Conservation (phyloP, 371 early-diverging fungal species). For the Chytridiales sp. region DNA sequence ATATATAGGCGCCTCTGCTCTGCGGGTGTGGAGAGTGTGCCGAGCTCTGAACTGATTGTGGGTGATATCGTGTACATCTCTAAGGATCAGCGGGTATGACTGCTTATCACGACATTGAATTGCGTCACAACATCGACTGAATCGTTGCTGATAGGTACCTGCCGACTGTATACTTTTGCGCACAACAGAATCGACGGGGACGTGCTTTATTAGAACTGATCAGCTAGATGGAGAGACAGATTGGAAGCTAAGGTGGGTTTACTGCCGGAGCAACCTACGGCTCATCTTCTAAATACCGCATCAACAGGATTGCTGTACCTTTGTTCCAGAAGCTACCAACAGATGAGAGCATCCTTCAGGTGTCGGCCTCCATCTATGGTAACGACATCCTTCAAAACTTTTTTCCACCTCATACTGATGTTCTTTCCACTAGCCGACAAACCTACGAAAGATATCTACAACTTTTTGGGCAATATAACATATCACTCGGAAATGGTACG, state of each 20-base stretch:
- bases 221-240: slow-evolving; percentile 99
- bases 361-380: slow-evolving; percentile 77
- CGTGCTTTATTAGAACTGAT: slow-evolving; percentile 98
- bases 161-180: slow-evolving; percentile 91
- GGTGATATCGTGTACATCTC: slow-evolving; percentile 91
- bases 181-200: slow-evolving; percentile 81
- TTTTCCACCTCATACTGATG: slow-evolving; percentile 1
- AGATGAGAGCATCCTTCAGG: slow-evolving; percentile 57
- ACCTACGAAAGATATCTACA: slow-evolving; percentile 97
- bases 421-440: slow-evolving; percentile 64
- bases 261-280: too few species aligned
- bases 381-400: slow-evolving; percentile 1
- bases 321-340: slow-evolving; percentile 69
- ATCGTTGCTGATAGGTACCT: slow-evolving; percentile 57
- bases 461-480: slow-evolving; percentile 86
- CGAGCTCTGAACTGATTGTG: slow-evolving; percentile 84
- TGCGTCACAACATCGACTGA: background rate
- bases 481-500: slow-evolving; percentile 28
- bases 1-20: slow-evolving; percentile 63
- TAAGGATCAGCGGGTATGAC: slow-evolving; percentile 77
- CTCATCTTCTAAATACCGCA: too few species aligned
- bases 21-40: slow-evolving; percentile 64
- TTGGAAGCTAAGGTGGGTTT: slow-evolving; percentile 86
- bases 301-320: slow-evolving; percentile 68
- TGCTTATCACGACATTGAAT: slow-evolving; percentile 29